Evolutionary conservation across 2,329 filamentous ascomycete species (phyloP), one percentile per base, ranked within the genome.

Genomic region (Aspergillus luchuensis): DNA sequence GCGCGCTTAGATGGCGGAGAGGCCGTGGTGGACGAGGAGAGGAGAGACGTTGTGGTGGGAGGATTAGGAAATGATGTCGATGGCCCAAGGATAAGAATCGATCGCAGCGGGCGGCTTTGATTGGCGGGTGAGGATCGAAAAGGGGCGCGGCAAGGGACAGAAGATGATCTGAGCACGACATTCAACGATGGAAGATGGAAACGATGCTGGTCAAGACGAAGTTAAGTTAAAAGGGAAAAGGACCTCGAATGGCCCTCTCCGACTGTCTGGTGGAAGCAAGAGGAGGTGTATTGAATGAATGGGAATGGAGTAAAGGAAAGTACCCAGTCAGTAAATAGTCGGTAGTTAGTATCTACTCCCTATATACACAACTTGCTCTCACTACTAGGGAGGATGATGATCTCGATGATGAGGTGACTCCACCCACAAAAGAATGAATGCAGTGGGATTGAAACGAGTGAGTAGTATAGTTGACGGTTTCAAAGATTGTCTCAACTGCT

Each of bases 141-240:
- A 70, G 68, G 67, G 69, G 68, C 64, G 54, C 58, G 58, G 63
- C 62, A 64, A 59, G 51, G 64, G 63, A 61, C 65, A 59, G 54
- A 33, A 45, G 33, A 50, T 58, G 63, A 65, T 64, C 66, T 63
- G 63, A 62, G 65, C 65, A 62, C 63, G 62, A 66, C 65, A 67
- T 67, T 60, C 63, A 63, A 49, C 11, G 33, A 36, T 33, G 45
- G 10, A 19, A 8, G 23, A 28, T n/a, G 45, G 21, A 19, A 23
- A 8, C 30, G 21, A 25, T 49, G 21, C 11, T 28, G 25, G 45
- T 49, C 41, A 21, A 45, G 15, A 25, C 30, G 21, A 8, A 10
- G 8, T 28, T 8, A 25, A 23, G 23, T n/a, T 25, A 8, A 25
- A 30, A 30, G 1, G 28, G 10, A 30, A 49, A 23, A 33, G 11